Base-by-base conservation (phyloP, 306 rosid genomes). In the Hippophae rhamnoides region DNA sequence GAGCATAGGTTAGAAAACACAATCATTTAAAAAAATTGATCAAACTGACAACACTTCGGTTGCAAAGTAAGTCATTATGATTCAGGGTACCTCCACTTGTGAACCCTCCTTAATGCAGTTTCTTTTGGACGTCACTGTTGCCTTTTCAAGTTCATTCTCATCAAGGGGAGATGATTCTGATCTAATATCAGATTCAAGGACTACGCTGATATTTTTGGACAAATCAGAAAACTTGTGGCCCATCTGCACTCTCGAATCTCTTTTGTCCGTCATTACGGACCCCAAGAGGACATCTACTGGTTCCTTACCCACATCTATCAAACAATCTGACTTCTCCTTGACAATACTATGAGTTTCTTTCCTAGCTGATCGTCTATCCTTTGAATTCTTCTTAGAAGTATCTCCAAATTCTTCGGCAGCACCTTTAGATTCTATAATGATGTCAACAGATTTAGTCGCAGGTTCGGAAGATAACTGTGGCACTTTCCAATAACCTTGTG, bases 71-170 rank as follows among this genome's bases (percentile, higher is more conserved):
- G 38, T 31, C 38, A 31, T 5, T 62, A 46, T 31, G 38, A 31
- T 31, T 31, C 51, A 56, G 60, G 62, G 38, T 56, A 93, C 99
- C 99, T 93, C 99, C 7, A 88, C 94, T 78, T 53, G 76, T 14
- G 97, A 86, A 60, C 94, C 97, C 75, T 86, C 95, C 78, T 71
- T 77, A 65, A 92, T 75, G 76, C 48, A 65, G 57, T 56, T 74
- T 54, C 80, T 67, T 72, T 68, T 38, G 27, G 54, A 66, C 10
- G 44, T 52, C 11, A 60, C 73, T 43, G 66, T 76, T 47, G 70
- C 59, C 65, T 74, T 78, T 73, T 60, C 83, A 66, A 58, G 52
- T 47, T 63, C 73, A 65, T 72, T 68, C 41, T 56, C 70, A 64
- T 45, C 63, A 8, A 65, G 27, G 42, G 77, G 72, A 64, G 82